phyloP scores from a whole-genome alignment of 2,329 filamentous ascomycete species.

The Fusarium torulosum region DNA sequence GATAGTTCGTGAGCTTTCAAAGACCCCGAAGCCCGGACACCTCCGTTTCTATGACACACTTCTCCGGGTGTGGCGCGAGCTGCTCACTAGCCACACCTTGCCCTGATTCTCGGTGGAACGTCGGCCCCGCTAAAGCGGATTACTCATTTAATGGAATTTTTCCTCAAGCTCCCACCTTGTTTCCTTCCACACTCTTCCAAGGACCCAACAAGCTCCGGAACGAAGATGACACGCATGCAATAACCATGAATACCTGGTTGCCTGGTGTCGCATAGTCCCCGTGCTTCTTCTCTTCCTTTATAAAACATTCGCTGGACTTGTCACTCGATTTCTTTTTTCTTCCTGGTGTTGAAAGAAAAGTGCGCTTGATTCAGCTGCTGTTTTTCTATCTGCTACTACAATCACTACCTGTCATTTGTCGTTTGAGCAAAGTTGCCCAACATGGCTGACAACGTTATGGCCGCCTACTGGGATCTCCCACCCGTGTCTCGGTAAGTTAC shows the following conservation, averaged over 20 bases:
- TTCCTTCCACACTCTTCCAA: conserved; percentile 41
- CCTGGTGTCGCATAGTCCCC: conserved; percentile 44
- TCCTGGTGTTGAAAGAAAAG: conserved; percentile 1
- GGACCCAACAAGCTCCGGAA: conserved; percentile 38
- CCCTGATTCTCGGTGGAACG: conserved; percentile 22
- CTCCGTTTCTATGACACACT: conserved; percentile 41
- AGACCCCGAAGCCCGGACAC: conserved; percentile 29
- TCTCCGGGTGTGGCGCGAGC: conserved; percentile 25
- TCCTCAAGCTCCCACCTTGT: conserved; percentile 16
- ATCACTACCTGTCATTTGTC: conserved; percentile 9
- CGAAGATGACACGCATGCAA: conserved; percentile 54
- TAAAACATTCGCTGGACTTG: conserved; percentile 28
- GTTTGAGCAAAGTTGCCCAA: conserved; percentile 51
- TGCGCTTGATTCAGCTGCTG: conserved; percentile 34
- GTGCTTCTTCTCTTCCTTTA: conserved; percentile 36
- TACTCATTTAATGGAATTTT: conserved; percentile 46
- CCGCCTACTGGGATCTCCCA: conserved; percentile 57
- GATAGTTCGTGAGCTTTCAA: conserved; percentile 31
- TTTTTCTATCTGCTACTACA: conserved; percentile 25
- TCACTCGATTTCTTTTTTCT: conserved; percentile 17
- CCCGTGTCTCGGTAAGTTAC: conserved; percentile 57
- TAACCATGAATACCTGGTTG: conserved; percentile 51
- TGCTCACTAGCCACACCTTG: conserved; percentile 23
- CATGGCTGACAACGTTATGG: conserved; percentile 51
- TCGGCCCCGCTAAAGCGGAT: conserved; percentile 44